Percentiles rank a stretch among this genome's conserved stretches.
Evolutionary conservation across 2,329 filamentous ascomycete genomes (phyloP).

Genomic region (Stachybotrys elegans): DNA sequence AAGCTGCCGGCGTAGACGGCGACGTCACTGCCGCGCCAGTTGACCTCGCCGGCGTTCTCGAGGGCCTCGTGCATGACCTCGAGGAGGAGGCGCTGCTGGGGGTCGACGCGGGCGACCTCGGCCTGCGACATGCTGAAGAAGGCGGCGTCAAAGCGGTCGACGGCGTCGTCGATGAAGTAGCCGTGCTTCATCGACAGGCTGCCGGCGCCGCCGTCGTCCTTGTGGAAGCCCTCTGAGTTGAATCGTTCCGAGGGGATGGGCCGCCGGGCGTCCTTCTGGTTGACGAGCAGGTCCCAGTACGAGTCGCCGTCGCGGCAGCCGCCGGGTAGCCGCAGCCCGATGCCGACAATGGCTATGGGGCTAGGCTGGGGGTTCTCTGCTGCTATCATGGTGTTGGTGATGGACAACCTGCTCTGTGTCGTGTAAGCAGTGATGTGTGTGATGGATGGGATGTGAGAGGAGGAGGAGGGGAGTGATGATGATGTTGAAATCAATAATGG

Average conservation of each 20-base stretch:
- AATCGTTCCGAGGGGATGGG: background rate
- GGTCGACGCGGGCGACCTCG: slow-evolving; percentile 14
- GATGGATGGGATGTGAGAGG: too few relatives aligned
- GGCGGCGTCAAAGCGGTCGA: background rate
- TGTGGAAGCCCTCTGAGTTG: background rate
- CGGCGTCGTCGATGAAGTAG: background rate
- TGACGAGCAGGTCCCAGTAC: slow-evolving; percentile 1
- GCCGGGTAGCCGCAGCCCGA: background rate
- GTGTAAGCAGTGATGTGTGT: too few relatives aligned
- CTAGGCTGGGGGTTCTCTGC: background rate
- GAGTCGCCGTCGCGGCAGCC: background rate
- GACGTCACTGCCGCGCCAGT: background rate
- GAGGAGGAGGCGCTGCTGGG: slow-evolving; percentile 22
- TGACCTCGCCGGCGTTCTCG: slow-evolving; percentile 6
- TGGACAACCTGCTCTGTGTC: too few relatives aligned
- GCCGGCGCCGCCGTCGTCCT: background rate
- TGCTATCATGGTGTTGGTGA: too few relatives aligned
- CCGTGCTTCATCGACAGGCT: background rate
- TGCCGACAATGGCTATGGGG: background rate
- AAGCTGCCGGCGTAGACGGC: slow-evolving; percentile 5
- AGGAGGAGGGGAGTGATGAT: too few relatives aligned
- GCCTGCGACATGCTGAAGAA: background rate
- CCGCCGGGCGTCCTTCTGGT: background rate
- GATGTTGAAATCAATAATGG: too few relatives aligned
- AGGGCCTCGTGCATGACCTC: slow-evolving; percentile 16